Base-by-base conservation (phyloP, 2,329 filamentous ascomycete genomes). In the Aureobasidium sp. region DNA sequence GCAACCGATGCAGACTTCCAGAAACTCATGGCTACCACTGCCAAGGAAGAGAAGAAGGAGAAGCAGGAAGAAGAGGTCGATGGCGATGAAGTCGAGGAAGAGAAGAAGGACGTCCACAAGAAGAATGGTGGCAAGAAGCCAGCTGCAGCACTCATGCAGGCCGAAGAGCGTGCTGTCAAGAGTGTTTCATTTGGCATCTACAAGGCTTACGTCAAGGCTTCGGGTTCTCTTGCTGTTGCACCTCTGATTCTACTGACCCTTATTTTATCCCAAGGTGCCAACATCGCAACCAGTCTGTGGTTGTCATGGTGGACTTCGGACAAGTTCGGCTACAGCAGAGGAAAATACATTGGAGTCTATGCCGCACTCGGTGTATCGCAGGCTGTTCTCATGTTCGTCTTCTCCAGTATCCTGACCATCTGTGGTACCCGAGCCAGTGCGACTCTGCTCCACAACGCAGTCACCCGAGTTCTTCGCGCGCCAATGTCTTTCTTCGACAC, bases 401-500 rank as follows among this genome's bases (percentile, higher is more conserved):
- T 95, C 74, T 88, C 92, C 35, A 82, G 94, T 17, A 73, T 84
- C 6, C 79, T 97, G 25, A 90, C 91, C 0, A 81, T 91, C 0
- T 83, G 87, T 58, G 90, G 92, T 47, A 96, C 94, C 1, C 84
- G 82, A 21, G 84, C 92, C 5, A 94, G 89, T 69, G 93, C 88
- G 72, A 80, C 80, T 40, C 90, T 97, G 83, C 81, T 97, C 54
- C 84, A 87, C 31, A 79, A 84, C 37, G 93, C 94, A 7, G 89
- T 97, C 67, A 84, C 80, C 9, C 82, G 89, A 17, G 90, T 94
- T 0, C 72, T 87, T 9, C 77, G 84, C 49, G 84, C 85, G 3
- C 85, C 85, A 1, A 86, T 87, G 90, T 88, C 89, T 4, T 97
- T 97, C 76, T 97, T 97, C 75, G 94, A 99, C 68, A 97, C 94